phyloP scores from a whole-genome alignment of 768 basidiomycete genomes.

The Mycena maculata region DNA sequence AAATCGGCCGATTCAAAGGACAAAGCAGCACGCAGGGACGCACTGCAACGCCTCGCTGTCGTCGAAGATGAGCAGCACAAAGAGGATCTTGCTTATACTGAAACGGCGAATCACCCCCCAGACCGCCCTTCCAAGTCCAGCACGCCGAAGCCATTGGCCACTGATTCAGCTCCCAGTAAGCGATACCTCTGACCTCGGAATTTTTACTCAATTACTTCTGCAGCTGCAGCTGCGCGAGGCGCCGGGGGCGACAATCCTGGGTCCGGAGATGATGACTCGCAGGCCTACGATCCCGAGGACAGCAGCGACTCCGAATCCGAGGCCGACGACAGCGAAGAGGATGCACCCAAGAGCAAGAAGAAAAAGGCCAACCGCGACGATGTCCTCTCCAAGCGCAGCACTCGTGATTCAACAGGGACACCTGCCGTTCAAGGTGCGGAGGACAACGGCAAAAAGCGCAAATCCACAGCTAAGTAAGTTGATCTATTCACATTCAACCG shows the following conservation, averaged over 20 bases:
- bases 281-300: not conserved
- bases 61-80: constrained; percentile 13
- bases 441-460: not conserved
- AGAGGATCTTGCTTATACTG: not conserved
- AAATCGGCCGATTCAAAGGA: not conserved
- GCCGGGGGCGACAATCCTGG: not conserved
- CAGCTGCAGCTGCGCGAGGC: too few species aligned
- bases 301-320: not conserved
- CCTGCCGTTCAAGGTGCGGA: not conserved
- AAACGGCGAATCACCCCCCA: not conserved
- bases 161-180: too few species aligned
- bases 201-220: too few species aligned
- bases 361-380: constrained; percentile 2
- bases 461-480: not conserved
- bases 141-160: too few species aligned
- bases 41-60: not conserved
- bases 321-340: not conserved
- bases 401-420: constrained; percentile 1
- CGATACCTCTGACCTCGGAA: too few species aligned
- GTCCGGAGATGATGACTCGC: not conserved
- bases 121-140: not conserved
- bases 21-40: not conserved
- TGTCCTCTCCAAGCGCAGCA: not conserved
- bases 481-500: not conserved
- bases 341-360: not conserved